Conservation (phyloP, 139 green algal genomes). For the Tetraselmis striata region DNA sequence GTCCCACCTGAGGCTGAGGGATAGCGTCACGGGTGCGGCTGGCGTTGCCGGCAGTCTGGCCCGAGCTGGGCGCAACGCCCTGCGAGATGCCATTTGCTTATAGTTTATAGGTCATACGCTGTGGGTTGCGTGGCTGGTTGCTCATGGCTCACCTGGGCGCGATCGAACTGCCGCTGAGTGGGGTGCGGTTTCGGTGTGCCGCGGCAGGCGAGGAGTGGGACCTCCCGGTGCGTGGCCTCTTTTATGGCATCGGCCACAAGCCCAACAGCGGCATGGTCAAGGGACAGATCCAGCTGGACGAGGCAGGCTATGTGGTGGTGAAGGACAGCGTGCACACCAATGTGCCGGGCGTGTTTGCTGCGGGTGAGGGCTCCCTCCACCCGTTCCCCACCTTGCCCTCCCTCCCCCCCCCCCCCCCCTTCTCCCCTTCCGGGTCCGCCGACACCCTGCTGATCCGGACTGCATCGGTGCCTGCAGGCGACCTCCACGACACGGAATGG, state of each 20-base stretch:
- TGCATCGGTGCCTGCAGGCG: too few relatives aligned
- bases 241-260: conserved; percentile 96
- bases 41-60: not conserved
- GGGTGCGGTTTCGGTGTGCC: too few relatives aligned
- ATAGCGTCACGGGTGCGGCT: conserved; percentile 14
- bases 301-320: conserved; percentile 85
- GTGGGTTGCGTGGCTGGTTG: too few relatives aligned
- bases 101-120: too few relatives aligned
- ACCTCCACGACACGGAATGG: conserved; percentile 89
- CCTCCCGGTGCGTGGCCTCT: conserved; percentile 78
- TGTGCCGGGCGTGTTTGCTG: conserved; percentile 82
- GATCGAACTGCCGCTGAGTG: too few relatives aligned
- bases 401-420: too few relatives aligned
- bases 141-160: too few relatives aligned
- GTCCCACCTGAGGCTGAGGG: conserved; percentile 12
- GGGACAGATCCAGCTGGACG: conserved; percentile 77
- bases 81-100: too few relatives aligned
- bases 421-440: too few relatives aligned
- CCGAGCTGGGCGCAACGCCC: too few relatives aligned
- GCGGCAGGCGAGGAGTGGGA: conserved; percentile 49
- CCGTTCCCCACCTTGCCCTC: too few relatives aligned
- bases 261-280: conserved; percentile 80
- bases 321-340: conserved; percentile 47
- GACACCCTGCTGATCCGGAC: too few relatives aligned
- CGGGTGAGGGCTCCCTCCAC: conserved; percentile 26